A percentile compares a stretch with the other conserved stretches of the same genome.
Evolutionary conservation across 441 rosid genomes (phyloP).

Genomic region (Bruguiera hainesii): DNA sequence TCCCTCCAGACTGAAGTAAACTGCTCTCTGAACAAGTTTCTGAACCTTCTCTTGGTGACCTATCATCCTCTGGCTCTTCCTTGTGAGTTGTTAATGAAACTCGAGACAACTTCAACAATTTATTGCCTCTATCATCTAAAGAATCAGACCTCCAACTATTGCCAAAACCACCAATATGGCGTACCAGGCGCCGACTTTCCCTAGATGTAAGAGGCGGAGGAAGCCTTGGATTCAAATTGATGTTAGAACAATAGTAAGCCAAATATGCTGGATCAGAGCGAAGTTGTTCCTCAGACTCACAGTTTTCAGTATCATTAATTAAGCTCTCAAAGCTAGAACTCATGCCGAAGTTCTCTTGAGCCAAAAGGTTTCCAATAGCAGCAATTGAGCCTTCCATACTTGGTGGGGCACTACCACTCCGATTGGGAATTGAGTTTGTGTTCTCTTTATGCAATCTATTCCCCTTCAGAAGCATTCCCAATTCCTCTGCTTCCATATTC

Average conservation of each 20-base stretch:
- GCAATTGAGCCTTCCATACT: slow-evolving; percentile 94
- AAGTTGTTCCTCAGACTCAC: slow-evolving; percentile 61
- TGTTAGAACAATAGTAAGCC: slow-evolving; percentile 72
- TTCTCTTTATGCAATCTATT: slow-evolving; percentile 47
- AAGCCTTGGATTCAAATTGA: slow-evolving; percentile 85
- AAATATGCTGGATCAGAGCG: slow-evolving; percentile 88
- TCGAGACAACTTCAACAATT: slow-evolving; percentile 40
- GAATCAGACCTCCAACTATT: slow-evolving; percentile 41
- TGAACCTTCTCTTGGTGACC: slow-evolving; percentile 34
- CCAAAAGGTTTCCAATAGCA: slow-evolving; percentile 64
- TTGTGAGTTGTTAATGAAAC: slow-evolving; percentile 61
- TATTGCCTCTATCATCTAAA: slow-evolving; percentile 51
- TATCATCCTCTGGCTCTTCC: slow-evolving; percentile 86
- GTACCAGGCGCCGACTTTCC: slow-evolving; percentile 64
- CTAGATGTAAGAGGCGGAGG: slow-evolving; percentile 91
- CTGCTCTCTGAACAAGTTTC: slow-evolving; percentile 16
- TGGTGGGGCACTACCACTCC: slow-evolving; percentile 96
- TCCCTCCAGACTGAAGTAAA: slow-evolving; percentile 29
- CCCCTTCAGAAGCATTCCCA: slow-evolving; percentile 62
- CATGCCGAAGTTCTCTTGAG: slow-evolving; percentile 47
- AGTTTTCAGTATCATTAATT: slow-evolving; percentile 48
- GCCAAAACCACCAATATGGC: slow-evolving; percentile 61
- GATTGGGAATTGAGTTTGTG: slow-evolving; percentile 47
- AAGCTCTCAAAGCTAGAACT: slow-evolving; percentile 51
- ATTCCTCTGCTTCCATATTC: slow-evolving; percentile 66